Evolutionary conservation across 148 eudicot species (phyloP), one percentile per base, ranked within the genome.

Genomic region (Camellia granthamiana): DNA sequence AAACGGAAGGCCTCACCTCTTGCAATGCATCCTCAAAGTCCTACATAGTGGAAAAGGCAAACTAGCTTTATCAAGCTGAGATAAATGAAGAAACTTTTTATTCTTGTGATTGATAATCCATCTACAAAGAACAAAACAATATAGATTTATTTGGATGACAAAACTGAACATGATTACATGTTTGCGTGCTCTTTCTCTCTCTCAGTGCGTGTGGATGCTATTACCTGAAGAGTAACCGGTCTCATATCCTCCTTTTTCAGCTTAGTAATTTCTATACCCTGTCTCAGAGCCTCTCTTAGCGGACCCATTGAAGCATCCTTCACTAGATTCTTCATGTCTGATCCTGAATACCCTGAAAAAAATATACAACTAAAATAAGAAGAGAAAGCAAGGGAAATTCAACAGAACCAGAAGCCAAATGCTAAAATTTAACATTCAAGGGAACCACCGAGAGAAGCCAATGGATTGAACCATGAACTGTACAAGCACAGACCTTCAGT

Each of bases 231-330:
- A 71, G 90, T 88, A 72, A 97, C 94, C 38, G 98, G 89, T 81
- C 99, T 90, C 99, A 97, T 94, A 74, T 94, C 99, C 84, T 97
- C 99, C 77, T 91, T 94, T 78, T 91, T 86, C 81, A 97, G 92
- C 81, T 85, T 87, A 56, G 94, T 86, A 67, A 97, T 94, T 82
- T 92, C 94, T 55, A 83, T 81, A 30, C 98, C 99, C 86, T 88
- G 91, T 84, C 86, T 89, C 73, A 97, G 81, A 81, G 98, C 98
- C 77, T 94, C 99, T 83, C 99, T 94, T 42, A 94, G 86, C 51
- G 99, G 99, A 74, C 99, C 99, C 99, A 94, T 97, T 60, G 99
- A 92, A 73, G 99, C 98, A 85, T 97, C 99, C 81, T 97, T 97
- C 77, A 94, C 99, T 69, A 97, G 88, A 79, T 97, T 97, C 83